Conservation (phyloP, 805 yeast species). For the Wickerhamia fluorescens region DNA sequence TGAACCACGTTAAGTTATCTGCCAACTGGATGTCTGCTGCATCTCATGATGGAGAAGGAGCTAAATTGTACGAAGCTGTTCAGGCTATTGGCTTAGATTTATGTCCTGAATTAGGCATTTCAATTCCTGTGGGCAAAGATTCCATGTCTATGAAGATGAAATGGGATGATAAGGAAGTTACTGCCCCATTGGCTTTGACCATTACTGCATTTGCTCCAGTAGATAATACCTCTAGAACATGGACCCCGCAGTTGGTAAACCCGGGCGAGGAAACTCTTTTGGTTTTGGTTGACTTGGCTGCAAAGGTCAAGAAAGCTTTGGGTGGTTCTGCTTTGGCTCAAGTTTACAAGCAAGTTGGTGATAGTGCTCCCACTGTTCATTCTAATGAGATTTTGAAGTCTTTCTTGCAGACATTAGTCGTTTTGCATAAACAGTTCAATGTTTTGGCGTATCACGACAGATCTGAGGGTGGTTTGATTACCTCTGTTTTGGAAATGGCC, state of each 20-base stretch:
- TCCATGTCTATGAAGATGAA: constrained; percentile 99
- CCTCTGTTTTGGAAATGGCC: constrained; percentile 89
- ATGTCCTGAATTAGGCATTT: constrained; percentile 86
- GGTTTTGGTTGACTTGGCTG: constrained; percentile 75
- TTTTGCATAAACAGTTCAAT: constrained; percentile 58
- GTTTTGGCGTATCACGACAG: constrained; percentile 91
- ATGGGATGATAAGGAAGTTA: constrained; percentile 89
- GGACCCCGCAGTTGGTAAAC: constrained; percentile 82
- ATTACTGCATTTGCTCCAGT: constrained; percentile 92
- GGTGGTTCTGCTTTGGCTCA: constrained; percentile 97
- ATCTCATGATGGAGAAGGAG: constrained; percentile 89
- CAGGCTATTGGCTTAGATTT: constrained; percentile 91
- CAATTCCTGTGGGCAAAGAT: constrained; percentile 98
- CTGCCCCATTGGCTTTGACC: constrained; percentile 89
- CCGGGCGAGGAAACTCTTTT: constrained; percentile 49
- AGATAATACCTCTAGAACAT: constrained; percentile 73
- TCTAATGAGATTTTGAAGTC: constrained; percentile 55
- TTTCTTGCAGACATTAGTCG: constrained; percentile 61
- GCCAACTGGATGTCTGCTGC: constrained; percentile 99
- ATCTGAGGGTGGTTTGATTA: constrained; percentile 92
- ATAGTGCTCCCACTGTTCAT: constrained; percentile 76
- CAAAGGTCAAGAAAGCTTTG: constrained; percentile 45
- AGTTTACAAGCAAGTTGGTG: constrained; percentile 83
- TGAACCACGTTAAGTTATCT: constrained; percentile 74
- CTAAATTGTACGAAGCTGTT: constrained; percentile 92